These are phyloP conservation scores for Ilyonectria robusta DNA, from an alignment of 2,329 filamentous ascomycete genomes.

Conservation along the genomic window DNA sequence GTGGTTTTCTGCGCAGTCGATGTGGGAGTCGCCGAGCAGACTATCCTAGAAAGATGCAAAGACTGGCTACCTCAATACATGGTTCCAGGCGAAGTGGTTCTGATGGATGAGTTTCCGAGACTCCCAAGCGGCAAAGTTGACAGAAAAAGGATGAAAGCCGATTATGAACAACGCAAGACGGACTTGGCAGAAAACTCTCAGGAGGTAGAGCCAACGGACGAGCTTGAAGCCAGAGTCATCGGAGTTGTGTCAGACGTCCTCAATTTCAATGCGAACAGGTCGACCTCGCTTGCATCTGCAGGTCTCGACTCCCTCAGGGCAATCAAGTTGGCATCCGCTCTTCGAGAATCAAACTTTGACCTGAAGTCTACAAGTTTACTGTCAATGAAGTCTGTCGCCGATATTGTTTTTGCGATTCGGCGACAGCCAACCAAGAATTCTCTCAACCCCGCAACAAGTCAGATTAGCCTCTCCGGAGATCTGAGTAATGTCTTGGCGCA, in stretches of 20 bases:
- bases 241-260: constrained; percentile 59
- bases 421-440: constrained; percentile 9
- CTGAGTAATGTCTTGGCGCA: constrained; percentile 36
- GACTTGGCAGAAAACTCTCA: constrained; percentile 10
- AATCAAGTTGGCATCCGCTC: constrained; percentile 69
- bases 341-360: constrained; percentile 70
- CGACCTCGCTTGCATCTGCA: constrained; percentile 63
- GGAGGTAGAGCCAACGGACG: constrained; percentile 36
- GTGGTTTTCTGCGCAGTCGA: constrained; percentile 80
- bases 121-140: constrained; percentile 90
- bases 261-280: constrained; percentile 51
- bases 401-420: constrained; percentile 43
- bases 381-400: constrained; percentile 61
- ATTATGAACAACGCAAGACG: constrained; percentile 55
- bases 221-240: constrained; percentile 53
- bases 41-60: constrained; percentile 73
- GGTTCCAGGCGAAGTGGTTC: constrained; percentile 81
- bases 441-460: neutral
- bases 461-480: constrained; percentile 38
- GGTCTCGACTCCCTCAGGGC: constrained; percentile 75
- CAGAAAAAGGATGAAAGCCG: constrained; percentile 71
- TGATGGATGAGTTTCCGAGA: constrained; percentile 77
- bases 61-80: constrained; percentile 87
- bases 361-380: constrained; percentile 75
- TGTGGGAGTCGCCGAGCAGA: constrained; percentile 48